Conservation (phyloP, 371 early-diverging fungal species). For the Apophysomyces sp. region DNA sequence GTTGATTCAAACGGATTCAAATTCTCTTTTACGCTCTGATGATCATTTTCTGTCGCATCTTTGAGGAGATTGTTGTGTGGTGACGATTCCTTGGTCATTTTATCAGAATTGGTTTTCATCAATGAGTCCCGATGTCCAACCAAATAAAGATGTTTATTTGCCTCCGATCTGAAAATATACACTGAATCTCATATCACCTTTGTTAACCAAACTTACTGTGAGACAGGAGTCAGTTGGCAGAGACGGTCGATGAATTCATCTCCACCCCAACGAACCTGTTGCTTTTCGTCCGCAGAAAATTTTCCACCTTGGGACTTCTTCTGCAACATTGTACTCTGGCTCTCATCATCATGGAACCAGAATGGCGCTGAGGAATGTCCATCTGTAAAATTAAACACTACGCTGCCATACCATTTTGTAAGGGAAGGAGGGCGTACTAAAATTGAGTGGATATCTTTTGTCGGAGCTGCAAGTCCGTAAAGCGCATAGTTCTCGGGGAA, state of each 20-base stretch:
- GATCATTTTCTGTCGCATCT: neutral
- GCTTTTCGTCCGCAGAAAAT: constrained; percentile 13
- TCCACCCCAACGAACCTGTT: constrained; percentile 43
- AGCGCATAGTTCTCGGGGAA: constrained; percentile 18
- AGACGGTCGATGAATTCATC: constrained; percentile 45
- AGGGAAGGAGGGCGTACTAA: constrained; percentile 40
- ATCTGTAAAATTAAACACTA: constrained; percentile 40
- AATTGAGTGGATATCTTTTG: constrained; percentile 34
- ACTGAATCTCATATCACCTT: neutral
- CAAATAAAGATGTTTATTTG: constrained; percentile 15
- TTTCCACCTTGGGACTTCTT: constrained; percentile 43
- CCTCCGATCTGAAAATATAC: constrained; percentile 18
- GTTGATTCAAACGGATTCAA: constrained; percentile 25
- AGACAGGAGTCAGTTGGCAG: constrained; percentile 19
- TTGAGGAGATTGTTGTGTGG: neutral
- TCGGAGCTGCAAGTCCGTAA: constrained; percentile 33
- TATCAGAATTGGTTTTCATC: neutral
- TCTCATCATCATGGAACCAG: constrained; percentile 56
- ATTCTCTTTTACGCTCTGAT: neutral
- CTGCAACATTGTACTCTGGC: constrained; percentile 46
- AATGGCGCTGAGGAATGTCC: constrained; percentile 39
- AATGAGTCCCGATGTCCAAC: neutral
- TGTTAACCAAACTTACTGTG: constrained; percentile 17
- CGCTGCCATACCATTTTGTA: constrained; percentile 44
- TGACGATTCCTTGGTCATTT: neutral